phyloP scores from a whole-genome alignment of 192 early-diverging fungal genomes.

The Haplosporangium gracile region DNA sequence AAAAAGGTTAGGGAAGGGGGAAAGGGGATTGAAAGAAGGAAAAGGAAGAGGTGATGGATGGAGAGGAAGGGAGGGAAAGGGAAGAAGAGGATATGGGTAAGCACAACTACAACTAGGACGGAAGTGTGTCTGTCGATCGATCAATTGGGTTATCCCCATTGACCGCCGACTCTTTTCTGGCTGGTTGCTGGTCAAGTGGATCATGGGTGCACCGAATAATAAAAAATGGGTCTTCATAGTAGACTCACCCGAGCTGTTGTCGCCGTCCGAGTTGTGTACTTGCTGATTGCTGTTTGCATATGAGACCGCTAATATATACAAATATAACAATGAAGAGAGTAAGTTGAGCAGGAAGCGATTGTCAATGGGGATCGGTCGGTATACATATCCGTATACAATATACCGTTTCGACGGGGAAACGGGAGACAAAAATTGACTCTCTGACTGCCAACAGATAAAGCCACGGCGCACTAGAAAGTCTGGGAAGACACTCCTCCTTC shows the following conservation, averaged over 20 bases:
- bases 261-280: slow-evolving; percentile 33
- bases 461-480: neutral
- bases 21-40: neutral
- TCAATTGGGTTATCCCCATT: neutral
- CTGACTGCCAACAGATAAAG: neutral
- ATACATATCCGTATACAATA: neutral
- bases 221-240: neutral
- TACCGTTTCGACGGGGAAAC: neutral
- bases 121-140: neutral
- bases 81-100: neutral
- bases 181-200: neutral
- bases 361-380: neutral
- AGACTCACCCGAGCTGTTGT: slow-evolving; percentile 46
- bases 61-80: neutral
- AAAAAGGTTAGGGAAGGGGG: neutral
- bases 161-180: neutral
- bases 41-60: neutral
- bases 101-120: neutral
- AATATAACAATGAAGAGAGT: neutral
- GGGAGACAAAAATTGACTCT: too few species aligned
- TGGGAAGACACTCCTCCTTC: neutral
- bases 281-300: neutral
- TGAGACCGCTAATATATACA: neutral
- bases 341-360: neutral
- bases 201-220: neutral